Base-by-base conservation (phyloP, 2,329 filamentous ascomycete species). In the Sporothrix protearum region DNA sequence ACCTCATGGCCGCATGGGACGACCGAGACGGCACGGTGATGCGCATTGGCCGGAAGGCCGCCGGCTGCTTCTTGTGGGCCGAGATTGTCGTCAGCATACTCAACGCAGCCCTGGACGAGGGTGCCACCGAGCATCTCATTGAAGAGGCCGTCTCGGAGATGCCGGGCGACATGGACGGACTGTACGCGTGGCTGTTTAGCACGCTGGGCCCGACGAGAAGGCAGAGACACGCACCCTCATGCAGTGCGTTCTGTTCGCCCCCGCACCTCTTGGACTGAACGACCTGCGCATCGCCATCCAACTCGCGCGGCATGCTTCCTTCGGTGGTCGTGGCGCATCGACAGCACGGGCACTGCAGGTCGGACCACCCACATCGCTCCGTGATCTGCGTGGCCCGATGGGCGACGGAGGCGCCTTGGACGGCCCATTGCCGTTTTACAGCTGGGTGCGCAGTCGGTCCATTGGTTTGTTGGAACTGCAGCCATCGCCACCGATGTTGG, bases 61-160 rank as follows among this genome's bases (percentile, higher is more conserved):
- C 72, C 2, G 79, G 79, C 30, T 76, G 78, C 22, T 79, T 80
- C 64, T 73, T 80, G 8, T 80, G 79, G 79, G 79, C 78, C 0
- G 78, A 80, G 73, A 79, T 80, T 45, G 77, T 80, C 0, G 78
- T 80, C 49, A 78, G 78, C 59, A 80, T 80, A 19, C 73, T 80
- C n/a, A 80, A 80, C 68, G 77, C 78, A 10, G 79, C 79, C 67
- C 79, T 79, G 66, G 75, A 74, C 8, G 79, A 80, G 59, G 79
- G 79, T 6, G 79, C 79, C 0, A 77, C 77, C 0, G 77, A 78
- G 30, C 77, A 80, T 28, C 72, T 80, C n/a, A 76, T 80, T 55
- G 78, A 79, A 47, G 76, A 78, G 70, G 79, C 77, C 8, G 68
- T 80, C 5, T 75, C 76, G n/a, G 78, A 79, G 59, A 75, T 79